phyloP scores from a whole-genome alignment of 1,139 yeast genomes.

The Kurtzmaniella quercitrusa region DNA sequence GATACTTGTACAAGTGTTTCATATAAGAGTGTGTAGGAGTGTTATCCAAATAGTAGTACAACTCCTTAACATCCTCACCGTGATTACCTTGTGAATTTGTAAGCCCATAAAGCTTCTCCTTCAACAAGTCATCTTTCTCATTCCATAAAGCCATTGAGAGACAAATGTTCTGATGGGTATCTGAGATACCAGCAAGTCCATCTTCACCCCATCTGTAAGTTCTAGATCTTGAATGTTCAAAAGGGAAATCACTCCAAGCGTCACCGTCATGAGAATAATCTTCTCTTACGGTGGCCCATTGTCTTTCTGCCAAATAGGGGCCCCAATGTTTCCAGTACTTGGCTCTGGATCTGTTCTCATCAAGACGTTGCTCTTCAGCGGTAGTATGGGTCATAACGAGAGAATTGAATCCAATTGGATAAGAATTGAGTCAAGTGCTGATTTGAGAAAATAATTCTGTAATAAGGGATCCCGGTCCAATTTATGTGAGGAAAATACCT shows the following conservation, averaged over 20 bases:
- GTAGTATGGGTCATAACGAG: constrained; percentile 18
- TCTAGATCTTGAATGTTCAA: constrained; percentile 80
- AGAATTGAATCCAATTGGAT: neutral
- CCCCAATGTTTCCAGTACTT: constrained; percentile 91
- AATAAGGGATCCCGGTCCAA: neutral
- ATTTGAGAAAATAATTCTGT: neutral
- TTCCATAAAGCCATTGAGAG: constrained; percentile 88
- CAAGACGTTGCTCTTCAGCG: constrained; percentile 68
- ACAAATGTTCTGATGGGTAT: constrained; percentile 76
- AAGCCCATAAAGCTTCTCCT: constrained; percentile 84
- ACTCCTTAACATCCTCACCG: constrained; percentile 90
- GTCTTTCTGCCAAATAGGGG: constrained; percentile 84
- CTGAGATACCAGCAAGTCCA: constrained; percentile 90
- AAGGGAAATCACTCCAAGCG: constrained; percentile 91
- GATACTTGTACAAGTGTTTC: constrained; percentile 91
- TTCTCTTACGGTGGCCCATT: constrained; percentile 94
- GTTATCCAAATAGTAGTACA: constrained; percentile 83
- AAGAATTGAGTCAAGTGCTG: neutral
- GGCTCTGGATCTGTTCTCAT: constrained; percentile 51
- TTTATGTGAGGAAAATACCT: neutral
- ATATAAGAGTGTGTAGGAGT: constrained; percentile 93
- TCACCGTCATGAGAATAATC: constrained; percentile 87
- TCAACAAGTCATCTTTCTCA: constrained; percentile 79
- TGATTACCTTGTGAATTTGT: constrained; percentile 95
- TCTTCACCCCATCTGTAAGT: constrained; percentile 97